These are phyloP conservation scores for Penicillium sclerotiorum DNA, from an alignment of 2,329 filamentous ascomycete species.

Conservation along the genomic window DNA sequence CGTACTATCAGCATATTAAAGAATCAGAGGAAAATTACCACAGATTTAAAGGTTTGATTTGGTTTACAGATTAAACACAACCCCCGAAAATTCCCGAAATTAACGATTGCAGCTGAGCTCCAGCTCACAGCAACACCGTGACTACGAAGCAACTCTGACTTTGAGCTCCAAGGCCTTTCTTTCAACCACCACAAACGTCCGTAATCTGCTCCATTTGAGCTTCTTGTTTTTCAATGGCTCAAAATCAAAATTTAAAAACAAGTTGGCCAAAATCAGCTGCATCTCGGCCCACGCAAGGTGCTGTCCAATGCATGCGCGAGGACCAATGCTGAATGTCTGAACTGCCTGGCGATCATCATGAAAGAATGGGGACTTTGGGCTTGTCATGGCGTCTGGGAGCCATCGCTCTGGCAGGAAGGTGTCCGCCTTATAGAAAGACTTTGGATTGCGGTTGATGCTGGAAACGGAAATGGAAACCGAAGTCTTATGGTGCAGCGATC, in stretches of 20 bases:
- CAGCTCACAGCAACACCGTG: too few species aligned
- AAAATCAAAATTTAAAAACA: conserved; percentile 7
- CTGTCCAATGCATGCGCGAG: conserved; percentile 6
- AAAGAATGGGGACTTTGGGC: neutral
- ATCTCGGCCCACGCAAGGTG: conserved; percentile 6
- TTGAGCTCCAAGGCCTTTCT: neutral
- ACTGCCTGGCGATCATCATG: neutral
- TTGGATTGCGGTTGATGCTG: neutral
- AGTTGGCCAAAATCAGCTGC: conserved; percentile 1
- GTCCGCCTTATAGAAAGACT: neutral
- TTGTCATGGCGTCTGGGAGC: neutral
- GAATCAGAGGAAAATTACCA: too few species aligned
- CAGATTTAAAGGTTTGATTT: too few species aligned
- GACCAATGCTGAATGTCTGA: conserved; percentile 6
- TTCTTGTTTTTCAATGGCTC: neutral
- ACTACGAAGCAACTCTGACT: neutral
- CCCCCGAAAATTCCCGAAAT: too few species aligned
- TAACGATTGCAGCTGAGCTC: too few species aligned
- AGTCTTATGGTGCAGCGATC: too few species aligned
- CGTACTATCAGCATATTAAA: too few species aligned
- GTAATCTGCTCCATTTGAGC: conserved; percentile 1
- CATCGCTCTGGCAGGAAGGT: conserved; percentile 9
- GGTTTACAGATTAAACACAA: too few species aligned
- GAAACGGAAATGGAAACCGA: neutral
- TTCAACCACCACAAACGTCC: conserved; percentile 2